These are phyloP conservation scores for Keqinozyma sinolaborantium DNA, from an alignment of 1,139 yeast genomes.

Conservation along the genomic window DNA sequence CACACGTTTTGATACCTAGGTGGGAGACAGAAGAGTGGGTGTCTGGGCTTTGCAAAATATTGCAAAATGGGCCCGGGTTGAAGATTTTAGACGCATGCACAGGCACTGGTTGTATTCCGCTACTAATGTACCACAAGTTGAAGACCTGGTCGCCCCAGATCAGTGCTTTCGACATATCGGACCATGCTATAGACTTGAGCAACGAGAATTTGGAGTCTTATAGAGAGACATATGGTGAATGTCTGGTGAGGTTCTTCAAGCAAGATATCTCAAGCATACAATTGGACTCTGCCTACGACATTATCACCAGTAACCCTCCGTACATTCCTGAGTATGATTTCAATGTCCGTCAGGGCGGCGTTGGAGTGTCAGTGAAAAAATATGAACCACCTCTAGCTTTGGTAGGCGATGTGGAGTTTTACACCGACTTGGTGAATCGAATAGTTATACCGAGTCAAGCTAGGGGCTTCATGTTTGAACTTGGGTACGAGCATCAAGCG, in stretches of 20 bases:
- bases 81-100: slow-evolving; percentile 73
- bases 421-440: slow-evolving; percentile 47
- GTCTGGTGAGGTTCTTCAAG: slow-evolving; percentile 14
- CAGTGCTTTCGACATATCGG: slow-evolving; percentile 60
- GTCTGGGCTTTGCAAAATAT: slow-evolving; percentile 28
- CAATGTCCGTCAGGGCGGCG: slow-evolving; percentile 25
- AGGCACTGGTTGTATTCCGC: slow-evolving; percentile 86
- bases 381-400: slow-evolving; percentile 81
- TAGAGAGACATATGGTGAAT: slow-evolving; percentile 1
- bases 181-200: slow-evolving; percentile 50
- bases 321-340: slow-evolving; percentile 60
- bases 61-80: slow-evolving; percentile 15
- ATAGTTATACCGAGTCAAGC: slow-evolving; percentile 36
- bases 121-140: slow-evolving; percentile 42
- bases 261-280: slow-evolving; percentile 23
- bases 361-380: slow-evolving; percentile 57
- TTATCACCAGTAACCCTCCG: slow-evolving; percentile 86
- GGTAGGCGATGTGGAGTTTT: slow-evolving; percentile 73
- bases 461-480: slow-evolving; percentile 39
- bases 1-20: slow-evolving; percentile 80
- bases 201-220: slow-evolving; percentile 32
- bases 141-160: slow-evolving; percentile 17
- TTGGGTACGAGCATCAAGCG: slow-evolving; percentile 37
- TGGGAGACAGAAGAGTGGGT: slow-evolving; percentile 98
- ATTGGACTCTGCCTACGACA: slow-evolving; percentile 25